Conservation (phyloP, 176 grass and related monocot species). For the Thinopyrum elongatum region DNA sequence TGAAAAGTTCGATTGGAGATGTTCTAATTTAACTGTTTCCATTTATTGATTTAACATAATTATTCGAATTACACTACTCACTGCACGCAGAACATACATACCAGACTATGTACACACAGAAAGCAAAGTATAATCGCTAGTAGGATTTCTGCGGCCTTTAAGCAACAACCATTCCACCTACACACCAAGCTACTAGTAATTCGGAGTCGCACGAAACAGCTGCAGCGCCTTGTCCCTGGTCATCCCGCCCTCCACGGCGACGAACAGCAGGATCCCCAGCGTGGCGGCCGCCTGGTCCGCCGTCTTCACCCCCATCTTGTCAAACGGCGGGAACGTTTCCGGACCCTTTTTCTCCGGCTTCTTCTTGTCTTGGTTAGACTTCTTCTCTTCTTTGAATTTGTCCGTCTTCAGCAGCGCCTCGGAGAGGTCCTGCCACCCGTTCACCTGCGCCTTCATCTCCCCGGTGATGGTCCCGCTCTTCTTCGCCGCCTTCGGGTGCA, state of each 20-base stretch:
- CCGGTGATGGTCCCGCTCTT: not conserved
- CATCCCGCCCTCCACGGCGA: not conserved
- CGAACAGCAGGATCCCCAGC: slow-evolving; percentile 29
- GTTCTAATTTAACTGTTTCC: too few species aligned
- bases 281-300: not conserved
- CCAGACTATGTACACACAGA: too few species aligned
- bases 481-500: slow-evolving; percentile 6
- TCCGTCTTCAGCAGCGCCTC: not conserved
- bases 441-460: slow-evolving; percentile 27
- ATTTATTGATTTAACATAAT: too few species aligned
- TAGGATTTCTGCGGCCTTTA: not conserved
- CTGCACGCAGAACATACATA: too few species aligned
- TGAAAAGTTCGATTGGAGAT: too few species aligned
- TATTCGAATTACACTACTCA: too few species aligned
- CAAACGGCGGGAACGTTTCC: not conserved
- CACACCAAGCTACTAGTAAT: not conserved
- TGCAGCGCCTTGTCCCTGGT: not conserved
- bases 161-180: not conserved
- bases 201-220: not conserved
- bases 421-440: slow-evolving; percentile 33
- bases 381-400: not conserved
- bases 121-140: too few species aligned
- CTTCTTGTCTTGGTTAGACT: not conserved
- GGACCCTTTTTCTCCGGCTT: too few species aligned
- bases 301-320: not conserved